These are phyloP conservation scores for Coemansia sp. DNA, from an alignment of 192 early-diverging fungal species.

Conservation along the genomic window DNA sequence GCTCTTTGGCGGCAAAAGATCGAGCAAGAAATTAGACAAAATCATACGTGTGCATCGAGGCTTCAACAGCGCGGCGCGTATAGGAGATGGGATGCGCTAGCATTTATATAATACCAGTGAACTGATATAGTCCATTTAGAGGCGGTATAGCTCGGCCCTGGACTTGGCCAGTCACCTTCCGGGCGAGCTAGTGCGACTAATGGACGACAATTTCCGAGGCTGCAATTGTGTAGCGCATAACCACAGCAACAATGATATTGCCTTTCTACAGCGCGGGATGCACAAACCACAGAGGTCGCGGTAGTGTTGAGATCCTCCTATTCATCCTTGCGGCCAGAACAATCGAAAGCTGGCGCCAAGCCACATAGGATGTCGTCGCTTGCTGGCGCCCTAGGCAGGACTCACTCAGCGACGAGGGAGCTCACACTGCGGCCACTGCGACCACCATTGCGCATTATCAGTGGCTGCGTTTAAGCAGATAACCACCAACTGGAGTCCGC, in stretches of 20 bases:
- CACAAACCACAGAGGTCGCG: not conserved
- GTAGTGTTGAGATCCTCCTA: not conserved
- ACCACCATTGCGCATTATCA: not conserved
- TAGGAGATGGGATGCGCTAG: not conserved
- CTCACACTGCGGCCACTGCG: not conserved
- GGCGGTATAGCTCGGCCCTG: not conserved
- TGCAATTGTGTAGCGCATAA: constrained; percentile 1
- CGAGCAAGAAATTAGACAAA: not conserved
- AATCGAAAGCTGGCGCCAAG: not conserved
- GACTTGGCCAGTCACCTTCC: not conserved
- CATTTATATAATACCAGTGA: not conserved
- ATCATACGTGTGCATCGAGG: not conserved
- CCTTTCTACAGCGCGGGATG: constrained; percentile 5
- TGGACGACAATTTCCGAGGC: not conserved
- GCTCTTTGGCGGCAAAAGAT: not conserved
- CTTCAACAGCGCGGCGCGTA: not conserved
- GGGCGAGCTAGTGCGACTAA: not conserved
- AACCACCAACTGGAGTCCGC: not conserved
- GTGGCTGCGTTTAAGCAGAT: not conserved
- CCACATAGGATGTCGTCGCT: not conserved
- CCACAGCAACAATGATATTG: constrained; percentile 3
- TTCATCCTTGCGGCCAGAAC: not conserved
- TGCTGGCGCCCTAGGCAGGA: not conserved
- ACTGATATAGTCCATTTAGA: not conserved
- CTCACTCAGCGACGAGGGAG: not conserved